Conservation (phyloP, 306 rosid species). For the Vigna hirtella region DNA sequence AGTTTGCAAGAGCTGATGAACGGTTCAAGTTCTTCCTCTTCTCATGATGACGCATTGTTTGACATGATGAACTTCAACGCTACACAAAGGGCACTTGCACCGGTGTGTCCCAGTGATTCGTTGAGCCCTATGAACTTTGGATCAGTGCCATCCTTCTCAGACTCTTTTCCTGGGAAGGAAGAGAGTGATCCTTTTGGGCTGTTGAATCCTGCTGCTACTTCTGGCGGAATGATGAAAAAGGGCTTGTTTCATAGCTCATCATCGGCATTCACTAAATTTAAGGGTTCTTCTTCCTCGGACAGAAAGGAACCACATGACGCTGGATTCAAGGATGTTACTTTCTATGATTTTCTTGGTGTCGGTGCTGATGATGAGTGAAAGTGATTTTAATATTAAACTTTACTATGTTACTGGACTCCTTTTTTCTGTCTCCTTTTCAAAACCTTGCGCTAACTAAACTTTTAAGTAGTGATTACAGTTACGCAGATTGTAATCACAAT, state of each 20-base stretch:
- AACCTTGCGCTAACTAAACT: background rate
- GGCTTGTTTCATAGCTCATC: background rate
- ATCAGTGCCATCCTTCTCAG: background rate
- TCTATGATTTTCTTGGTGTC: conserved; percentile 74
- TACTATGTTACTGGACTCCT: background rate
- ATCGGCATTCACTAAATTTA: background rate
- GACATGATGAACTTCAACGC: background rate
- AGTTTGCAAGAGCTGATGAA: conserved; percentile 39
- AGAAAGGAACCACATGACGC: conserved; percentile 37
- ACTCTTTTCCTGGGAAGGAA: background rate
- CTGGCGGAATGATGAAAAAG: background rate
- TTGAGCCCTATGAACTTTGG: background rate
- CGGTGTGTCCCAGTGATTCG: background rate
- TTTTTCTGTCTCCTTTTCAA: background rate
- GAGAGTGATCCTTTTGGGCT: background rate
- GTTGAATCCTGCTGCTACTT: background rate
- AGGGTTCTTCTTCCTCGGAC: conserved; percentile 21
- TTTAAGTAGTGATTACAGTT: background rate
- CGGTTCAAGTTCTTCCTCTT: background rate
- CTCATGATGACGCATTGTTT: background rate
- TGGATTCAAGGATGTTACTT: conserved; percentile 50
- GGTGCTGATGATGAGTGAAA: conserved; percentile 37
- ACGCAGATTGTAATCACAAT: background rate
- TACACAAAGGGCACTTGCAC: background rate
- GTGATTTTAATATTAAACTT: conserved; percentile 24